Conservation (phyloP, 2,329 filamentous ascomycete species). For the Penicillium rolfsii region DNA sequence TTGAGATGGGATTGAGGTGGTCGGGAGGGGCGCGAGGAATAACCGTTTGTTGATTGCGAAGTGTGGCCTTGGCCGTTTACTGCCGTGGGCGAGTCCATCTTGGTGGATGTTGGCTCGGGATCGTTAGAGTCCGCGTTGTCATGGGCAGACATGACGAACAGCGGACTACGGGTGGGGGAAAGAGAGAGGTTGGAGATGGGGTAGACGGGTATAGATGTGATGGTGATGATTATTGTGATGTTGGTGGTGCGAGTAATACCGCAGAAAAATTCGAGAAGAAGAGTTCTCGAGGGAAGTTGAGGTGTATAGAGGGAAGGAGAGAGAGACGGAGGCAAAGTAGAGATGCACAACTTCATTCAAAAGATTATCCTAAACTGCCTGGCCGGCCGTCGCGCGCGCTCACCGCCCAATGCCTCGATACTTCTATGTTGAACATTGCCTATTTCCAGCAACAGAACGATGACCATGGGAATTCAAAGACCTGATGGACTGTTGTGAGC, state of each 20-base stretch:
- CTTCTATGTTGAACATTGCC: not conserved
- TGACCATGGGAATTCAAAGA: not conserved
- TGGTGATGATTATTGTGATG: not conserved
- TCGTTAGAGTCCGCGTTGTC: slow-evolving; percentile 46
- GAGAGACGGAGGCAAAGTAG: slow-evolving; percentile 1
- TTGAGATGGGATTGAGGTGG: slow-evolving; percentile 23
- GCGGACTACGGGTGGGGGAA: slow-evolving; percentile 28
- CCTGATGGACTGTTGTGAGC: not conserved
- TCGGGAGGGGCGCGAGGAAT: slow-evolving; percentile 21
- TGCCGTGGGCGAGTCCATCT: slow-evolving; percentile 30
- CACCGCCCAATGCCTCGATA: slow-evolving; percentile 21
- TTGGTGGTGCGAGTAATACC: not conserved
- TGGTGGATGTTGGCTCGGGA: slow-evolving; percentile 40
- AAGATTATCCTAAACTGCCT: slow-evolving; percentile 15
- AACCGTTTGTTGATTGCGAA: slow-evolving; percentile 26
- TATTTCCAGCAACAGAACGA: not conserved
- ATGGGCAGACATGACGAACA: slow-evolving; percentile 49
- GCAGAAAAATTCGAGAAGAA: slow-evolving; percentile 4
- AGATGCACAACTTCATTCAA: slow-evolving; percentile 12
- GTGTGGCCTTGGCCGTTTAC: slow-evolving; percentile 30
- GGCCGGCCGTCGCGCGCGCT: slow-evolving; percentile 17
- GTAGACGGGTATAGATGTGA: not conserved
- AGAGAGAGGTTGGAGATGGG: slow-evolving; percentile 9
- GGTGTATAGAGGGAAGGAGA: not conserved
- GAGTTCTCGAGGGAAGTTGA: not conserved